Evolutionary conservation across 2,329 filamentous ascomycete genomes (phyloP).

Genomic region (Leptoxyphium fumago): DNA sequence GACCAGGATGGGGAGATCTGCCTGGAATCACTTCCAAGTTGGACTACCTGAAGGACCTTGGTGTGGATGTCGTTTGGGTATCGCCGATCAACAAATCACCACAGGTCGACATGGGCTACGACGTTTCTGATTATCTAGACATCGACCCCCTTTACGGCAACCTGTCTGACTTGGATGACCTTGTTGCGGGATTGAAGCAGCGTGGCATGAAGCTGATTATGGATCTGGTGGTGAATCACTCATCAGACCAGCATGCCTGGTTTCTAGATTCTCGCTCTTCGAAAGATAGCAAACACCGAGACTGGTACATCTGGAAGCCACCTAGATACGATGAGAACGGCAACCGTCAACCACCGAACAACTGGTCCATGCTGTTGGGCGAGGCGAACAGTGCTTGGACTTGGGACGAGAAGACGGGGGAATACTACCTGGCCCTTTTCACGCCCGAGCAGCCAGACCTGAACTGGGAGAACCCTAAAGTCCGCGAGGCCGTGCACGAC

Average conservation of each 20-base stretch:
- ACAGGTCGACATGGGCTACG: constrained; percentile 40
- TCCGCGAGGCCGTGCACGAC: constrained; percentile 31
- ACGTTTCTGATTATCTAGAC: constrained; percentile 32
- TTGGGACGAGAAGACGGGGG: constrained; percentile 31
- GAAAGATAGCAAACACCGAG: constrained; percentile 37
- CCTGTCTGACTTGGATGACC: constrained; percentile 29
- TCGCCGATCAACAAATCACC: constrained; percentile 44
- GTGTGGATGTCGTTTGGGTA: constrained; percentile 50
- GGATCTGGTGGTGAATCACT: constrained; percentile 33
- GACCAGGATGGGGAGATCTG: constrained; percentile 47
- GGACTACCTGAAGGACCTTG: constrained; percentile 48
- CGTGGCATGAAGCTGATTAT: constrained; percentile 35
- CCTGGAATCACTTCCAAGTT: constrained; percentile 49
- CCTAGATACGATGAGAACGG: constrained; percentile 39
- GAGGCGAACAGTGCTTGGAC: constrained; percentile 28
- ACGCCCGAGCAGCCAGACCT: constrained; percentile 33
- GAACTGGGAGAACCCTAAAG: constrained; percentile 33
- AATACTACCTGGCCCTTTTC: constrained; percentile 34
- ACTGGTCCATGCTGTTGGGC: constrained; percentile 27
- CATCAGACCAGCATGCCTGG: constrained; percentile 39
- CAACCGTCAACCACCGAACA: constrained; percentile 44
- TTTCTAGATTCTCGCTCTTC: constrained; percentile 41
- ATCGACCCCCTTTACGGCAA: constrained; percentile 34
- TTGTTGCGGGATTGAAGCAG: constrained; percentile 29
- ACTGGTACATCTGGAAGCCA: constrained; percentile 54